phyloP scores from a whole-genome alignment of 2,329 filamentous ascomycete genomes.

The Colletotrichum tropicale region DNA sequence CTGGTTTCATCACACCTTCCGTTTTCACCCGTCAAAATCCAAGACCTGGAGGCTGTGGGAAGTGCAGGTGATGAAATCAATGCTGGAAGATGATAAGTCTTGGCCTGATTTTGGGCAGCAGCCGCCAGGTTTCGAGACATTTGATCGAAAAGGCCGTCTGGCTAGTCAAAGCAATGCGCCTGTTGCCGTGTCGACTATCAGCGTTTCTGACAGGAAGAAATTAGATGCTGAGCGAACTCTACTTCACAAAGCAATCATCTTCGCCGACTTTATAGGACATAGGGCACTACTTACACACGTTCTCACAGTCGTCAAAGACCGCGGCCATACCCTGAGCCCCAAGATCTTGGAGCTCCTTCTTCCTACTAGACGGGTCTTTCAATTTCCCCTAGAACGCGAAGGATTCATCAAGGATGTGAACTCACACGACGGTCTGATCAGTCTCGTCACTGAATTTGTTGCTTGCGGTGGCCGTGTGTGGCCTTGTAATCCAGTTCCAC shows the following conservation, averaged over 20 bases:
- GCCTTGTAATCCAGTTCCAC: too few species aligned
- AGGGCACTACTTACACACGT: too few species aligned
- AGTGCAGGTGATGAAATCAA: rapidly evolving
- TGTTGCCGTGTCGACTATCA: rapidly evolving
- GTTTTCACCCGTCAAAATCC: rapidly evolving
- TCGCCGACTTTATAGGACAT: too few species aligned
- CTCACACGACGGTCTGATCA: not conserved
- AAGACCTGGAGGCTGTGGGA: not conserved
- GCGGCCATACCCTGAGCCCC: too few species aligned
- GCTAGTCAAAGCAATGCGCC: rapidly evolving
- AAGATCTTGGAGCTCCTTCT: too few species aligned
- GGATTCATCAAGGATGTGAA: rapidly evolving
- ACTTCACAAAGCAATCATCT: too few species aligned
- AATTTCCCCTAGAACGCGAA: rapidly evolving
- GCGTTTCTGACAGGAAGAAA: too few species aligned
- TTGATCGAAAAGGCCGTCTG: rapidly evolving
- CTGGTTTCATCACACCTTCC: rapidly evolving
- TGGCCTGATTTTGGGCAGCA: not conserved
- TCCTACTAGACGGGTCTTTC: not conserved
- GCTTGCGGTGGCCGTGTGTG: rapidly evolving
- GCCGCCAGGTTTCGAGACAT: not conserved
- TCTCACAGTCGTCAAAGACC: rapidly evolving
- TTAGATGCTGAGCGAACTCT: too few species aligned
- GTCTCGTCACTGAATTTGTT: not conserved
- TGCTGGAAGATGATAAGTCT: rapidly evolving